Evolutionary conservation across 139 green algal species (phyloP).

Genomic region (Chlamydomonas sphaeroides): DNA sequence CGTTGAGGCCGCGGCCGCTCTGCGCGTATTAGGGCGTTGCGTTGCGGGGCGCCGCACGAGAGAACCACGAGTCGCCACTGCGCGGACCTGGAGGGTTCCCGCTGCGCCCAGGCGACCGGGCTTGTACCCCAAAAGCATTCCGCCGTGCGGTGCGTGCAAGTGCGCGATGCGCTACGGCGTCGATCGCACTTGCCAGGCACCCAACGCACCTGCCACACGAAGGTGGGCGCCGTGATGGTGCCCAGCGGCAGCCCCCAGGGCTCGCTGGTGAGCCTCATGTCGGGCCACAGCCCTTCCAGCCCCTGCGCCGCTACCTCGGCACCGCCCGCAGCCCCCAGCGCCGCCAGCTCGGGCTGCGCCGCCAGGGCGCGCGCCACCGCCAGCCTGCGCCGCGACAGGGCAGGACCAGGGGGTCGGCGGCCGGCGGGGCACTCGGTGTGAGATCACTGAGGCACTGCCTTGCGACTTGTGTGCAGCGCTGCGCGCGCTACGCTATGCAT

Average conservation of each 20-base stretch:
- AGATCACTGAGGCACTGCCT: no score
- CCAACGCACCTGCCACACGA: constrained; percentile 14
- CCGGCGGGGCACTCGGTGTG: no score
- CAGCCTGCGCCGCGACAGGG: background rate
- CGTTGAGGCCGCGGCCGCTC: constrained; percentile 15
- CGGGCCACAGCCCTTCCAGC: constrained; percentile 3
- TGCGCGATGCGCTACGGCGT: background rate
- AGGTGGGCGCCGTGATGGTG: constrained; percentile 20
- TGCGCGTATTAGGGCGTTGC: background rate
- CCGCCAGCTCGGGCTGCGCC: constrained; percentile 4
- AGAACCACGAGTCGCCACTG: no score
- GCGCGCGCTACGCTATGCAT: no score
- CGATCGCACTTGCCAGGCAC: background rate
- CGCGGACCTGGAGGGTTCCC: no score
- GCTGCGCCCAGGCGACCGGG: no score
- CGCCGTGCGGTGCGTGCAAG: no score
- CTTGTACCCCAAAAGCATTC: no score
- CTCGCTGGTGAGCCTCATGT: constrained; percentile 31
- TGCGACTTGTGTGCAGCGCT: no score
- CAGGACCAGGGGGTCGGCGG: no score
- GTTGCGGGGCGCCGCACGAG: no score
- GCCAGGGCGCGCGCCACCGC: background rate
- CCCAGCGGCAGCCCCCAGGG: constrained; percentile 20
- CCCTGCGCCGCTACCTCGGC: background rate
- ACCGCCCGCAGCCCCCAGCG: background rate